phyloP scores from a whole-genome alignment of 768 basidiomycete species.

The Suillus tomentosus region DNA sequence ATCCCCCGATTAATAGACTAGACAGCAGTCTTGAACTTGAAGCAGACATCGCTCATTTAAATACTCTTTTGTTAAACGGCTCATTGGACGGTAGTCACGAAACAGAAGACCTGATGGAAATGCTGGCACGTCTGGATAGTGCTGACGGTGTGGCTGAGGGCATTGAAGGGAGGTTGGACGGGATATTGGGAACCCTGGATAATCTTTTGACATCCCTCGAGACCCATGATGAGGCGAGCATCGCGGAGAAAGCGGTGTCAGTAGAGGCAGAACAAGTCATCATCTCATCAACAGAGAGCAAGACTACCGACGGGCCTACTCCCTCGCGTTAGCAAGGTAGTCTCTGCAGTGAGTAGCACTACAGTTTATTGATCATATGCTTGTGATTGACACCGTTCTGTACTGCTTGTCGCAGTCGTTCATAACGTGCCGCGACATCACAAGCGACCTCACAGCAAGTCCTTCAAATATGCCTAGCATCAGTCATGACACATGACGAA shows the following conservation, averaged over 20 bases:
- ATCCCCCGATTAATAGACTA: constrained; percentile 9
- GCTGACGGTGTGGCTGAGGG: constrained; percentile 62
- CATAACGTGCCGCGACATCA: neutral
- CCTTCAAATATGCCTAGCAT: neutral
- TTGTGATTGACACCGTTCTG: neutral
- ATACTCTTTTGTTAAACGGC: constrained; percentile 31
- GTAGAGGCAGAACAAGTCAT: neutral
- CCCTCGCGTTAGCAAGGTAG: neutral
- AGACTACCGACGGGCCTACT: neutral
- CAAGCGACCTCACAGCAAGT: neutral
- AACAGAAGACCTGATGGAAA: constrained; percentile 44
- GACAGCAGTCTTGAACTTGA: constrained; percentile 36
- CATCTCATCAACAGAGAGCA: constrained; percentile 2
- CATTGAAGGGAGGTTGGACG: constrained; percentile 65
- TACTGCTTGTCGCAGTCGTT: neutral
- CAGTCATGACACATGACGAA: neutral
- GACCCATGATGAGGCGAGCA: constrained; percentile 8
- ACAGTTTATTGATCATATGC: neutral
- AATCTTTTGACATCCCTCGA: constrained; percentile 50
- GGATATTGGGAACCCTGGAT: constrained; percentile 60
- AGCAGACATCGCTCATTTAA: constrained; percentile 39
- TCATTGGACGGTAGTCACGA: constrained; percentile 37
- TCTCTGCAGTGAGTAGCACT: neutral
- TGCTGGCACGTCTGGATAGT: constrained; percentile 55
- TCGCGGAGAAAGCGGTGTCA: constrained; percentile 2